Percentiles rank a stretch among this genome's conserved stretches.
Evolutionary conservation across 2,329 filamentous ascomycete species (phyloP).

Genomic region (Conoideocrella luteorostrata): DNA sequence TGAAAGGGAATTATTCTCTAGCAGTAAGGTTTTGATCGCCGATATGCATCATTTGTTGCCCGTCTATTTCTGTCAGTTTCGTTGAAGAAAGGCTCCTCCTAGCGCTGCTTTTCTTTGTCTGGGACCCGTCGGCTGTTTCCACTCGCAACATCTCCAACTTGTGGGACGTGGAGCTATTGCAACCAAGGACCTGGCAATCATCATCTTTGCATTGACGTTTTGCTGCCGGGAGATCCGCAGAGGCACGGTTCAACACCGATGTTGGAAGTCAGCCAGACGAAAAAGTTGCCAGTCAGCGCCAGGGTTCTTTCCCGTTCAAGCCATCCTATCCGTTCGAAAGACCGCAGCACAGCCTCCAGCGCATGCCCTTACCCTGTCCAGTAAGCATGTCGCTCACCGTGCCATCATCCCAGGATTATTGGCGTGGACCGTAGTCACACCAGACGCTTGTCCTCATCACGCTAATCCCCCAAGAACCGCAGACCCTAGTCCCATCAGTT

Average conservation of each 20-base stretch:
- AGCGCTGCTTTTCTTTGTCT: not conserved
- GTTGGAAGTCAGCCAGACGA: not conserved
- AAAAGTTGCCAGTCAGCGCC: not conserved
- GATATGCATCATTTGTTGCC: too few relatives aligned
- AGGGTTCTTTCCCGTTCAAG: not conserved
- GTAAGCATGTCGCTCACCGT: not conserved
- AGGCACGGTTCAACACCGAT: not conserved
- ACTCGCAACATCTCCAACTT: not conserved
- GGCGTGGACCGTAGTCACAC: too few relatives aligned
- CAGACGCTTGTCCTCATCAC: not conserved
- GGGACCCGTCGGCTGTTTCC: not conserved
- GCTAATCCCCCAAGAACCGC: not conserved
- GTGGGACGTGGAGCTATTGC: not conserved
- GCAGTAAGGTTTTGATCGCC: too few relatives aligned
- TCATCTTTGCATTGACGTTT: too few relatives aligned
- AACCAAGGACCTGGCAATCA: too few relatives aligned
- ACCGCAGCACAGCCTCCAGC: not conserved
- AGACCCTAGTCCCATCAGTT: slow-evolving; percentile 1
- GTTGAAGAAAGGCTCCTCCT: too few relatives aligned
- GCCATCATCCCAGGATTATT: not conserved
- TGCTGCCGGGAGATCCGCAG: not conserved
- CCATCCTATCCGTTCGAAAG: not conserved
- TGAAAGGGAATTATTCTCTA: too few relatives aligned
- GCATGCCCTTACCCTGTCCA: not conserved
- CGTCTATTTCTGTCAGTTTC: too few relatives aligned